Conservation (phyloP, 179 eudicot species). For the Dionaea muscipula region DNA sequence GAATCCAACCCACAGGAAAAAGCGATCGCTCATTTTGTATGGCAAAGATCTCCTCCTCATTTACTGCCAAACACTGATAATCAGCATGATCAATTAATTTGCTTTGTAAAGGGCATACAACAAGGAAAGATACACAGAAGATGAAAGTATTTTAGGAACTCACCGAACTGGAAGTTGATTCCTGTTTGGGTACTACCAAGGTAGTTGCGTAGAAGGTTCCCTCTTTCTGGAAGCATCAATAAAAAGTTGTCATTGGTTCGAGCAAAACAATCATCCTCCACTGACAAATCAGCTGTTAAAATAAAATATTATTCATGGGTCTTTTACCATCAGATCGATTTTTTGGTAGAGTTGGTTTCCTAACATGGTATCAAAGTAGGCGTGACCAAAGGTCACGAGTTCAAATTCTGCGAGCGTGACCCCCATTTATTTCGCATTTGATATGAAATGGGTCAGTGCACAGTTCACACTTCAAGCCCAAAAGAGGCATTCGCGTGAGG, state of each 20-base stretch:
- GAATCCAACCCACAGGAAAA: slow-evolving; percentile 71
- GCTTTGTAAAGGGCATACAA: background rate
- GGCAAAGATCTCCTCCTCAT: slow-evolving; percentile 62
- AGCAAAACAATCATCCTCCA: background rate
- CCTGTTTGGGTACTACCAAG: slow-evolving; percentile 63
- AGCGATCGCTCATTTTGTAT: slow-evolving; percentile 60
- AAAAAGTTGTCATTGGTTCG: background rate
- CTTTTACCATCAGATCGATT: no score
- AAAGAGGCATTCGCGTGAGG: no score
- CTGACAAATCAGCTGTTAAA: no score
- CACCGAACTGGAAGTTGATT: slow-evolving; percentile 59
- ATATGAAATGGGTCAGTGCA: no score
- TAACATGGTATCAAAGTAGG: no score
- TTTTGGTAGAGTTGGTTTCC: no score
- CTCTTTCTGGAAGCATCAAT: slow-evolving; percentile 29
- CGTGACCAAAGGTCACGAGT: no score
- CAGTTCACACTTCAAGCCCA: no score
- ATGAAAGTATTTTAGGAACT: slow-evolving; percentile 24
- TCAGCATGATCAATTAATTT: slow-evolving; percentile 12
- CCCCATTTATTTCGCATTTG: no score
- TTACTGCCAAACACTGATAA: slow-evolving; percentile 54
- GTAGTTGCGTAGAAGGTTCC: slow-evolving; percentile 49
- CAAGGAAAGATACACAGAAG: slow-evolving; percentile 4
- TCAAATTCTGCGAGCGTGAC: no score
- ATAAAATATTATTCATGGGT: no score